These are phyloP conservation scores for Sanghuangporus baumii DNA, from an alignment of 1,284 basidiomycete species.

Conservation along the genomic window DNA sequence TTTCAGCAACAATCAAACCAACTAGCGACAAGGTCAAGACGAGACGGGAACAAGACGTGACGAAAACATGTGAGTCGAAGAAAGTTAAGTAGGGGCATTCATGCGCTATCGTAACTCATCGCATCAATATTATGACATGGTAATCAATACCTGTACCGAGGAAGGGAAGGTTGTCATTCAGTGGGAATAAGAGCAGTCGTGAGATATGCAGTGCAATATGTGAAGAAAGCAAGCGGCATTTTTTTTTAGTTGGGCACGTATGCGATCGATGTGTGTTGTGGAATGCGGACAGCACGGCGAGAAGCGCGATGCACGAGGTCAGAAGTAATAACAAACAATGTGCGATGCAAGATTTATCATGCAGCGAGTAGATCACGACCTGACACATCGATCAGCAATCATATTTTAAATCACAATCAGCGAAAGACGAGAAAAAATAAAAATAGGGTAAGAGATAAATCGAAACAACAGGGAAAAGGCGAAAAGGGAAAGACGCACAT, in stretches of 20 bases:
- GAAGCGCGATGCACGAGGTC: neutral
- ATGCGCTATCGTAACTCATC: neutral
- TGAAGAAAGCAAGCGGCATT: neutral
- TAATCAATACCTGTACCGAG: neutral
- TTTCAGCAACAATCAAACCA: too few relatives aligned
- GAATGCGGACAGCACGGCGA: too few relatives aligned
- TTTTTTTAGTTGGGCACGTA: neutral
- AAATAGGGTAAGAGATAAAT: neutral
- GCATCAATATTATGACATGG: neutral
- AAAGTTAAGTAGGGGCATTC: too few relatives aligned
- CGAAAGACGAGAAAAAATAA: neutral
- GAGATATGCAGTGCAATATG: too few relatives aligned
- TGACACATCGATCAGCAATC: slow-evolving; percentile 11
- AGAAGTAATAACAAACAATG: neutral
- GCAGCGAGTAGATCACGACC: slow-evolving; percentile 3
- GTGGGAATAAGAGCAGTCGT: too few relatives aligned
- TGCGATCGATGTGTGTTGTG: neutral
- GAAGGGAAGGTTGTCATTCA: neutral
- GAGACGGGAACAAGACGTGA: too few relatives aligned
- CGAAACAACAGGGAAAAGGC: neutral
- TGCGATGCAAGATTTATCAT: neutral
- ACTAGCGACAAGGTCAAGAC: too few relatives aligned
- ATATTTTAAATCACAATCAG: neutral
- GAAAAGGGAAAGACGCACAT: slow-evolving; percentile 53
- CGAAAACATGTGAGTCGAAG: too few relatives aligned